phyloP scores from a whole-genome alignment of 1,284 basidiomycete species.

The Cutaneotrichosporon spelunceum region DNA sequence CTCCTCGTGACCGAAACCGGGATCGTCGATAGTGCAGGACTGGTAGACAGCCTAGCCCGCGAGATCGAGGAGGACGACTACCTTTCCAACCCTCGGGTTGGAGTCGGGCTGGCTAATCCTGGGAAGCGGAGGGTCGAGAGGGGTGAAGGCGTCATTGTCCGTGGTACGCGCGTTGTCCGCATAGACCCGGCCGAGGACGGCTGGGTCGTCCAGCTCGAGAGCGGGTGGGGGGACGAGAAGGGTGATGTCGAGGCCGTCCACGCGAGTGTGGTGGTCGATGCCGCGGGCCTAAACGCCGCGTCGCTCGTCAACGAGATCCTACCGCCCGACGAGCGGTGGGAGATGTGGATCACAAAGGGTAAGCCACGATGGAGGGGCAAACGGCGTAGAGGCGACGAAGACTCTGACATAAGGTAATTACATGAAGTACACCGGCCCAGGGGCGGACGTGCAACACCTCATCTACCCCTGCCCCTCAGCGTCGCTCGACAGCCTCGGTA shows the following conservation, averaged over 20 bases:
- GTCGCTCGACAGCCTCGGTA: slow-evolving; percentile 67
- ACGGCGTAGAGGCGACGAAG: background rate
- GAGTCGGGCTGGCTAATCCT: slow-evolving; percentile 50
- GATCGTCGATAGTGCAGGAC: slow-evolving; percentile 80
- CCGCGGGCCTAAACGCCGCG: slow-evolving; percentile 74
- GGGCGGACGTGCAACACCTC: slow-evolving; percentile 66
- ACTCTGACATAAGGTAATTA: slow-evolving; percentile 61
- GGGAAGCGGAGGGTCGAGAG: slow-evolving; percentile 16
- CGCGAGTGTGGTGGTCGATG: slow-evolving; percentile 81
- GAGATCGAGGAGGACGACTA: slow-evolving; percentile 59
- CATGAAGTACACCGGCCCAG: slow-evolving; percentile 77
- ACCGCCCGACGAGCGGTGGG: slow-evolving; percentile 57
- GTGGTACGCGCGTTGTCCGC: slow-evolving; percentile 80
- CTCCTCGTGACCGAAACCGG: slow-evolving; percentile 84
- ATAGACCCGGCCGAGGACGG: slow-evolving; percentile 61
- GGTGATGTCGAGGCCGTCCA: slow-evolving; percentile 65
- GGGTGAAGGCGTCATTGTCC: slow-evolving; percentile 66
- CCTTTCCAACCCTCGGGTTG: slow-evolving; percentile 14
- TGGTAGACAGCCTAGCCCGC: slow-evolving; percentile 74
- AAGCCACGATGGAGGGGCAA: slow-evolving; percentile 12
- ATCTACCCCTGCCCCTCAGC: slow-evolving; percentile 84
- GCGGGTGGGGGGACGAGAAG: slow-evolving; percentile 57
- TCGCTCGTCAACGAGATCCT: slow-evolving; percentile 70
- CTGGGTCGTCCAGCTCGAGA: slow-evolving; percentile 64
- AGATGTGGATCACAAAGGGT: slow-evolving; percentile 70